Conservation (phyloP, 2,329 filamentous ascomycete genomes). For the Stachybotrys chlorohalonatus region DNA sequence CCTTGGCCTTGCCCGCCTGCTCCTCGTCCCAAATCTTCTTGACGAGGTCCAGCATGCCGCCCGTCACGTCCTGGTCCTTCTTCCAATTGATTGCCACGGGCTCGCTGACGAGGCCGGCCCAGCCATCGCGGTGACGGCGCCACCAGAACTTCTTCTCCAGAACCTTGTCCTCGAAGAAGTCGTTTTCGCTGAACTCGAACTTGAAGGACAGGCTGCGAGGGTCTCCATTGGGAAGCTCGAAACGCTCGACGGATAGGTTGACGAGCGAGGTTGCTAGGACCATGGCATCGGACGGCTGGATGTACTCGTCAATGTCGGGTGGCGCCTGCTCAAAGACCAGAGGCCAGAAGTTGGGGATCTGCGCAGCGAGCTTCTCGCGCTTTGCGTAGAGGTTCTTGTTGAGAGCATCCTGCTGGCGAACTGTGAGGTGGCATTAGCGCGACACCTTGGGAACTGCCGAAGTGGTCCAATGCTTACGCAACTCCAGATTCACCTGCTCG, state of each 20-base stretch:
- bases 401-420: slow-evolving; percentile 63
- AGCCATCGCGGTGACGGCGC: slow-evolving; percentile 59
- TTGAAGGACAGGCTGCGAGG: slow-evolving; percentile 71
- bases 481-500: slow-evolving; percentile 71
- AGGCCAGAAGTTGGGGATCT: slow-evolving; percentile 89
- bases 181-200: slow-evolving; percentile 74
- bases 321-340: slow-evolving; percentile 84
- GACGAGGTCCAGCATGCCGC: slow-evolving; percentile 68
- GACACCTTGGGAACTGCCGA: slow-evolving; percentile 3
- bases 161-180: slow-evolving; percentile 67
- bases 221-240: slow-evolving; percentile 69
- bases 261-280: slow-evolving; percentile 62
- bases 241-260: slow-evolving; percentile 64
- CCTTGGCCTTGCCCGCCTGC: slow-evolving; percentile 33
- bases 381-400: slow-evolving; percentile 65
- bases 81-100: slow-evolving; percentile 87
- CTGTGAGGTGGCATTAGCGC: slow-evolving; percentile 29
- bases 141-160: slow-evolving; percentile 92
- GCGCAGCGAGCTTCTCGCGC: slow-evolving; percentile 59
- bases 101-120: slow-evolving; percentile 74
- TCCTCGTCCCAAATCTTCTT: slow-evolving; percentile 57
- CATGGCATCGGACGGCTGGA: slow-evolving; percentile 70
- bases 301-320: slow-evolving; percentile 77
- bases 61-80: slow-evolving; percentile 68
- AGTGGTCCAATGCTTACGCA: slow-evolving; percentile 49